A percentile compares a stretch with the other conserved stretches of the same genome.
Conservation (phyloP, 1,284 basidiomycete genomes). For the Cystobasidium slooffiae region DNA sequence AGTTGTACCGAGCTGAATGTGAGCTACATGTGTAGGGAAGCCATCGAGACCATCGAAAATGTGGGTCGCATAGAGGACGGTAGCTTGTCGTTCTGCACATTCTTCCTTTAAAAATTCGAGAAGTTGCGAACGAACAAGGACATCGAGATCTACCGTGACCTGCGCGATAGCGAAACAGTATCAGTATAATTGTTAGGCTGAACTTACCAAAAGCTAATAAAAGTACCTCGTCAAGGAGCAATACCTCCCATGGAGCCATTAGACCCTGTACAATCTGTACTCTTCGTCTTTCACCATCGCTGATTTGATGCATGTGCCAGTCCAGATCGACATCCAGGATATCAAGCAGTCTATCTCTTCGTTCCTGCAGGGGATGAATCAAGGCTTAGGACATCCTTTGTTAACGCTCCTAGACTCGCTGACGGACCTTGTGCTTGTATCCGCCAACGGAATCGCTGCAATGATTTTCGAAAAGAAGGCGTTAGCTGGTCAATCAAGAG, state of each 20-base stretch:
- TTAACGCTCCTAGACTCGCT: neutral
- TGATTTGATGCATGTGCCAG: slow-evolving; percentile 71
- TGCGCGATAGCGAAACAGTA: slow-evolving; percentile 44
- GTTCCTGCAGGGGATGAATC: slow-evolving; percentile 59
- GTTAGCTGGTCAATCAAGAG: neutral
- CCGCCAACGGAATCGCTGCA: slow-evolving; percentile 83
- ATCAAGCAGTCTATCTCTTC: slow-evolving; percentile 82
- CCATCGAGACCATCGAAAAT: slow-evolving; percentile 86
- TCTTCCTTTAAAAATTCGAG: slow-evolving; percentile 85
- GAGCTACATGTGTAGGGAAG: slow-evolving; percentile 88
- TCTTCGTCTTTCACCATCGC: slow-evolving; percentile 89
- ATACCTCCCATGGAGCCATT: slow-evolving; percentile 92
- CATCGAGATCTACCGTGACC: slow-evolving; percentile 99
- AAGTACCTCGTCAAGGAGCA: slow-evolving; percentile 84
- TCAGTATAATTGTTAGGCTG: neutral
- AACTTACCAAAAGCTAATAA: neutral
- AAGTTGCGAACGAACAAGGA: slow-evolving; percentile 88
- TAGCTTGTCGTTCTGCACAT: slow-evolving; percentile 77
- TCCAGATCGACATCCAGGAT: slow-evolving; percentile 85
- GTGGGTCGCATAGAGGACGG: slow-evolving; percentile 93
- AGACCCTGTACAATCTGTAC: slow-evolving; percentile 97
- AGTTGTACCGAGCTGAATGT: slow-evolving; percentile 81
- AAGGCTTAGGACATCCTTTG: neutral
- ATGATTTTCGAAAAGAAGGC: no score
- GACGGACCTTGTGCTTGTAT: slow-evolving; percentile 74